These are phyloP conservation scores for Lepidium sativum DNA, from an alignment of 345 rosid species.

Conservation along the genomic window DNA sequence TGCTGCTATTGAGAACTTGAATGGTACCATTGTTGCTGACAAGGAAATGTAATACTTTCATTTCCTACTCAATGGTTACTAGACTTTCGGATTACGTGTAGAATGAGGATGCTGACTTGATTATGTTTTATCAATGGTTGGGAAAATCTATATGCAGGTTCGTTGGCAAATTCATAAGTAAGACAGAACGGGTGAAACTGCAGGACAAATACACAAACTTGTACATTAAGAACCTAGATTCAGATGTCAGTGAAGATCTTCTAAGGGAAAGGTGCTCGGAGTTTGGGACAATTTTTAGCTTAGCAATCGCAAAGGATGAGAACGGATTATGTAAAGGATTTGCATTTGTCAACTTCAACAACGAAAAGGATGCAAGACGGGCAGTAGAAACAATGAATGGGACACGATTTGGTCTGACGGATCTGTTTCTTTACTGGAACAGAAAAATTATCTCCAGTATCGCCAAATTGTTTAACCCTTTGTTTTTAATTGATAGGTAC, in stretches of 20 bases:
- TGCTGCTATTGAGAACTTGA: slow-evolving; percentile 54
- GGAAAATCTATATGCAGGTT: slow-evolving; percentile 33
- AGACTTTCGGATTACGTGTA: neutral
- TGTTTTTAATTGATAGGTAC: slow-evolving; percentile 37
- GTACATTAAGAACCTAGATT: slow-evolving; percentile 60
- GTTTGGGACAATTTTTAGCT: slow-evolving; percentile 56
- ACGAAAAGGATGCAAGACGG: slow-evolving; percentile 48
- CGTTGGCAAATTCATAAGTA: slow-evolving; percentile 54
- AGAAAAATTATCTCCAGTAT: neutral
- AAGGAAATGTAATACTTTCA: slow-evolving; percentile 55
- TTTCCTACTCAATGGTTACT: neutral
- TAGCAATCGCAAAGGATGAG: slow-evolving; percentile 40
- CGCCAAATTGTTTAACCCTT: neutral
- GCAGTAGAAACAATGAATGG: slow-evolving; percentile 60
- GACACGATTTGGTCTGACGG: slow-evolving; percentile 38
- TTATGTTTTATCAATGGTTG: neutral
- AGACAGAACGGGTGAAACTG: slow-evolving; percentile 43
- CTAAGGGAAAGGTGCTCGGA: slow-evolving; percentile 44
- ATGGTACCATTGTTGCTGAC: slow-evolving; percentile 35
- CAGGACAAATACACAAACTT: slow-evolving; percentile 59
- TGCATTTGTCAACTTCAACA: slow-evolving; percentile 57
- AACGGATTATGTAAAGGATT: slow-evolving; percentile 49
- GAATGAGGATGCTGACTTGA: neutral
- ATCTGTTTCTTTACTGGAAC: slow-evolving; percentile 5
- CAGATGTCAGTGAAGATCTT: slow-evolving; percentile 41